phyloP scores from a whole-genome alignment of 108 stramenopile species.

The Cyclotella sp. region DNA sequence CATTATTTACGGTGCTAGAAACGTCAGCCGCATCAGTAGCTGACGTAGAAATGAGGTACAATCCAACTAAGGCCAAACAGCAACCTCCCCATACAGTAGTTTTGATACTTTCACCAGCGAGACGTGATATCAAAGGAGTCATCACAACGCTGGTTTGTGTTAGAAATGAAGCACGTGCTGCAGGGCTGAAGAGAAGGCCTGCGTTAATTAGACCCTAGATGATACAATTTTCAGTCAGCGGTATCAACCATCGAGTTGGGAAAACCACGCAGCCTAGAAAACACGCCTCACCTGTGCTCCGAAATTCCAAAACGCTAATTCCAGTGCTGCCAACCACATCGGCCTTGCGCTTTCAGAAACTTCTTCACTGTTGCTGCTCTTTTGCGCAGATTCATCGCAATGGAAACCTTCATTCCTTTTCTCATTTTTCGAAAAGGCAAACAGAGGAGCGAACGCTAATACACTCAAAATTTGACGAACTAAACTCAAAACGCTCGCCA shows the following conservation, averaged over 20 bases:
- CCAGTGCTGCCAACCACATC: conserved; percentile 56
- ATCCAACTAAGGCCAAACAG: conserved; percentile 52
- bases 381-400: conserved; percentile 1
- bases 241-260: not conserved
- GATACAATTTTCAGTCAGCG: conserved; percentile 4
- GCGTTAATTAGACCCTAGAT: conserved; percentile 59
- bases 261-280: too few relatives aligned
- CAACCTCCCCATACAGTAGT: conserved; percentile 60
- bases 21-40: conserved; percentile 14
- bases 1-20: not conserved
- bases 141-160: conserved; percentile 73
- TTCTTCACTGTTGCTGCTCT: not conserved
- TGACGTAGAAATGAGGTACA: conserved; percentile 54
- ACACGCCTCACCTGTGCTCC: conserved; percentile 57
- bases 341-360: conserved; percentile 12
- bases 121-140: conserved; percentile 67
- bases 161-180: conserved; percentile 69
- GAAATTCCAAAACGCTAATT: conserved; percentile 70
- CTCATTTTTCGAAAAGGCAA: conserved; percentile 16
- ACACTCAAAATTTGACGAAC: conserved; percentile 59
- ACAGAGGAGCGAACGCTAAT: conserved; percentile 58
- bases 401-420: not conserved
- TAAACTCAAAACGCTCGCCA: conserved; percentile 55
- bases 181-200: conserved; percentile 56
- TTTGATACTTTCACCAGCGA: conserved; percentile 56